phyloP scores from a whole-genome alignment of 2,329 filamentous ascomycete species.

The Tothia fuscella region DNA sequence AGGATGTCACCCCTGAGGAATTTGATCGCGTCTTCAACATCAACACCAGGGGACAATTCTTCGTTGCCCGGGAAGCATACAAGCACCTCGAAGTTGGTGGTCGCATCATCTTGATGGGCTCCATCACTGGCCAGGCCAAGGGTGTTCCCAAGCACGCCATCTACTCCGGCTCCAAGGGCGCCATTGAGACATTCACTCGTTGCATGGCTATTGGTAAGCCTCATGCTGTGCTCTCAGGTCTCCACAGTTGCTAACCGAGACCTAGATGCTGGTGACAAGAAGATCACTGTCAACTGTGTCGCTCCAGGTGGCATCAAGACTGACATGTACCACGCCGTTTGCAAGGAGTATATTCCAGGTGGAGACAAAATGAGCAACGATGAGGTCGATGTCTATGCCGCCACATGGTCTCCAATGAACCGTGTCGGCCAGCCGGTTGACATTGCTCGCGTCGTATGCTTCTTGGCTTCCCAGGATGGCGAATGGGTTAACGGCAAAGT shows the following conservation, averaged over 20 bases:
- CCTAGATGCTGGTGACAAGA: conserved; percentile 42
- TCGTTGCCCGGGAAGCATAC: conserved; percentile 46
- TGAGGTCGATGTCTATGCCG: conserved; percentile 50
- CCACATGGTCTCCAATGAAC: conserved; percentile 51
- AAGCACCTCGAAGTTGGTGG: conserved; percentile 40
- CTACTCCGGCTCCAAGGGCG: conserved; percentile 42
- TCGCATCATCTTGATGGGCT: conserved; percentile 43
- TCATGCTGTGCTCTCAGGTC: conserved; percentile 4
- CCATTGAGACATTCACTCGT: conserved; percentile 42
- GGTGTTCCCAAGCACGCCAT: conserved; percentile 42
- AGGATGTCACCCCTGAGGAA: conserved; percentile 42
- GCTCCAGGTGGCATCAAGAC: conserved; percentile 44
- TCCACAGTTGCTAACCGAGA: neutral
- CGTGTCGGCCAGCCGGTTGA: conserved; percentile 57
- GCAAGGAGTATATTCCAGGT: conserved; percentile 50
- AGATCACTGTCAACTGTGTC: conserved; percentile 49
- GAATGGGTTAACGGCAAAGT: conserved; percentile 45
- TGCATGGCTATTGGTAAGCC: conserved; percentile 41
- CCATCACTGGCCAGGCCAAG: conserved; percentile 45
- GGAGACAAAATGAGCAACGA: conserved; percentile 45
- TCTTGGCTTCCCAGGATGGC: conserved; percentile 46
- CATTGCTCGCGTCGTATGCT: conserved; percentile 53
- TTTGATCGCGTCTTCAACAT: conserved; percentile 48
- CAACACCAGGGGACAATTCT: conserved; percentile 53
- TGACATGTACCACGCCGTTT: conserved; percentile 50